Evolutionary conservation across 164 flowering plant species (phyloP), one percentile per base, ranked within the genome.

Genomic region (Stephania japonica): DNA sequence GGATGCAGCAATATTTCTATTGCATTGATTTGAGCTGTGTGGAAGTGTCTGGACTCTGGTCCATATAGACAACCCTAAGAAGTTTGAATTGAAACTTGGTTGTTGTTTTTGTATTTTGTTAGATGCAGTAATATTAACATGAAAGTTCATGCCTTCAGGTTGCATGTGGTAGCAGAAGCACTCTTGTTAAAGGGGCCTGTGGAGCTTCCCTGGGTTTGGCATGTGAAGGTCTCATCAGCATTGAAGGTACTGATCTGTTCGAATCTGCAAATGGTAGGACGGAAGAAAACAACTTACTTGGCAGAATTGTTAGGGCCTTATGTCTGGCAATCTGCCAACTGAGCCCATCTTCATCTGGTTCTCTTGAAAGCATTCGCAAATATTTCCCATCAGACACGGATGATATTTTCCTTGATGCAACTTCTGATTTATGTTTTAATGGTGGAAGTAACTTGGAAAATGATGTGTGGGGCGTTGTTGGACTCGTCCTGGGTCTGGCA

Each of bases 171-270:
- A 89, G 90, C 84, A 93, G 81, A 84, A 96, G 89, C 81, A 81
- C 80, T 75, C 88, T 92, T 79, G 98, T 96, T 42, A 93, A 84
- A 87, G 99, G 99, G 81, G 97, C 98, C 16, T 93, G 99, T 85
- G 97, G 90, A 49, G 79, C 87, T 80, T 97, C 93, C 72, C 82
- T 96, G 80, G 99, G 99, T 59, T 86, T 87, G 82, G 80, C 87
- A 43, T 87, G 88, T 83, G 90, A 87, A 78, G 86, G 82, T 80
- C 91, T 93, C 78, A 81, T 81, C 5, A 74, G 87, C 72, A 84
- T 65, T 76, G 85, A 78, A 79, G 76, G 73, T 78, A 79, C 67
- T 63, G 86, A 79, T 70, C 77, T 61, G 56, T 69, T 80, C 75
- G 65, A 73, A 70, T 73, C 72, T 65, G 84, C 81, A 23, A 79